Evolutionary conservation across 2,329 filamentous ascomycete species (phyloP), one percentile per base, ranked within the genome.

Genomic region (Tolypocladium endophyticum): DNA sequence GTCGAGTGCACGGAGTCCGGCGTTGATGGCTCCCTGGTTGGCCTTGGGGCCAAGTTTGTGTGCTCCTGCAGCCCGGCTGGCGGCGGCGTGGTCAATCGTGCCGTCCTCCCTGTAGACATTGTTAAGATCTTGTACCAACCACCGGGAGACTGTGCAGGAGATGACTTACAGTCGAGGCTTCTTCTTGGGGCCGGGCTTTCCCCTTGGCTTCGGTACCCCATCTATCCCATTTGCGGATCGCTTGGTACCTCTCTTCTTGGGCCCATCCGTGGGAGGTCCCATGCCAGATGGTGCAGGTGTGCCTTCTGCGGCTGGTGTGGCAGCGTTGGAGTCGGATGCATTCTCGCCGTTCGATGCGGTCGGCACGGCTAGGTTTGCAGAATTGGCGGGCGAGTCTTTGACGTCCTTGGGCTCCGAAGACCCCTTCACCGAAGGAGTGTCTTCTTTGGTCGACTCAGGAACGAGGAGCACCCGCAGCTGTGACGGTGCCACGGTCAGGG

Each of bases 11-110:
- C 94, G 90, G 56, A 99, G 87, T 58, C 91, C 90, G 59, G 94
- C 94, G 71, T 99, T 99, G 81, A 99, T 99, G 61, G 93, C 93
- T 64, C 94, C 94, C 69, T 93, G 90, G 73, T 97, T 97, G 57
- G 93, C 93, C 75, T 97, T 97, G 66, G 94, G 94, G 4, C 93
- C 93, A 33, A 97, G 87, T 73, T 96, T 96, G 75, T 93, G 90
- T 57, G 81, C 79, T 59, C 81, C 80, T 7, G 77, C 76, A 54
- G 79, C 75, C 67, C 80, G 77, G 61, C 73, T 73, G 66, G 74
- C 73, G 62, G 77, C 76, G 69, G 77, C 78, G 66, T 83, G 80
- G 66, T 87, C 85, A 69, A 84, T 80, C 36, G 81, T 80, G 36
- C 84, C 84, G 66, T 87, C 85, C 68, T 87, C 85, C 64, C 85